Evolutionary conservation across 805 yeast genomes (phyloP), one percentile per base, ranked within the genome.

Genomic region (Scheffersomyces amazonensis): DNA sequence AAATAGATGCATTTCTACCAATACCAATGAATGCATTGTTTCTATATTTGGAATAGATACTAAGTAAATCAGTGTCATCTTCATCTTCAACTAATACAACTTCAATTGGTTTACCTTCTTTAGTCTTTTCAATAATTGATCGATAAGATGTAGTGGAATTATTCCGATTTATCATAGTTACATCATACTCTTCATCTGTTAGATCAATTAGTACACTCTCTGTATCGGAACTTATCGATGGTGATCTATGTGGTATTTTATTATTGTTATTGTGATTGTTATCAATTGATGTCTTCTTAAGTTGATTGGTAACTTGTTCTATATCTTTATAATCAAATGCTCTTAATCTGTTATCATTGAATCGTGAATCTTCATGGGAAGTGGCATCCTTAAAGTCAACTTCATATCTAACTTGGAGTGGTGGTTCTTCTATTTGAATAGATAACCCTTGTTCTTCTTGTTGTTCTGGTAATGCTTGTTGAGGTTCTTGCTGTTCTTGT

Each of bases 21-120:
- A 27, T 17, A 13, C 4, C 4, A 4, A 27, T 17, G 15, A 27
- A 27, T 27, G 30, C 59, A 31, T 55, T 46, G 23, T 49, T 52
- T 20, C 58, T 56, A 46, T 69, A 69, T 40, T 60, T 63, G 4
- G 74, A 69, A 43, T 69, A 69, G 32, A 69, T 60, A 45, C 73
- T 68, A 42, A 55, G 58, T 35, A 69, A 56, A 13, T 54, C 63
- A 4, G 43, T 66, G 3, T 62, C 69, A 18, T 56, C 63, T 5
- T 64, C 69, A 18, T 62, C 68, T 9, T 68, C 73, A 4, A 69
- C 73, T 29, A 69, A 46, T 2, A 69, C 73, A 5, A 69, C 72
- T 38, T 69, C 75, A 0, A 69, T 64, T 11, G 60, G 58, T 39
- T 57, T 62, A 3, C 74, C 75, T 17, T 60, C 61, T 17, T 49